A percentile compares a stretch with the other conserved stretches of the same genome.
These are phyloP conservation scores for Apophysomyces ossiformis DNA, from an alignment of 371 early-diverging fungal species.

Conservation along the genomic window DNA sequence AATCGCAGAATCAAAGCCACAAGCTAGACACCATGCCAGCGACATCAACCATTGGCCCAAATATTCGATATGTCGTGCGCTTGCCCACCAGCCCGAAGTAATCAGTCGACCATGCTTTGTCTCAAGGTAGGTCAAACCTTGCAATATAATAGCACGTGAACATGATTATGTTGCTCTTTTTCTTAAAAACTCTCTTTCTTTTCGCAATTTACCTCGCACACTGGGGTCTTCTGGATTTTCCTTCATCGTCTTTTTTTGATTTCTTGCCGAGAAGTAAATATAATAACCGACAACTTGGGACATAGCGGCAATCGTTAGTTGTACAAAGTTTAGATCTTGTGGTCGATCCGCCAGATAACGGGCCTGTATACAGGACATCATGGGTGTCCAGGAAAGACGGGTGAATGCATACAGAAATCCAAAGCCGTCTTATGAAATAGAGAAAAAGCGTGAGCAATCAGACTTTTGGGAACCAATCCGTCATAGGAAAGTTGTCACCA, in stretches of 20 bases:
- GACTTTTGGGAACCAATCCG: neutral
- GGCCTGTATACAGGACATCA: slow-evolving; percentile 88
- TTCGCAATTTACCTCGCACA: slow-evolving; percentile 53
- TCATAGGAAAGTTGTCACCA: neutral
- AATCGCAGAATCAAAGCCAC: slow-evolving; percentile 66
- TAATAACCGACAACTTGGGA: slow-evolving; percentile 73
- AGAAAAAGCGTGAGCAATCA: neutral
- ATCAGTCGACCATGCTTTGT: slow-evolving; percentile 83
- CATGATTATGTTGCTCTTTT: neutral
- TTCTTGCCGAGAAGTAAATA: slow-evolving; percentile 89
- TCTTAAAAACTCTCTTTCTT: neutral
- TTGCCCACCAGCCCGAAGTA: slow-evolving; percentile 93
- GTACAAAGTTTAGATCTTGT: slow-evolving; percentile 44
- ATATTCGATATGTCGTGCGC: slow-evolving; percentile 92
- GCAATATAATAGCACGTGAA: too few relatives aligned
- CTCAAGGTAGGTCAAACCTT: slow-evolving; percentile 79
- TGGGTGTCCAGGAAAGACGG: slow-evolving; percentile 90
- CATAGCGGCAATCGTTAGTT: slow-evolving; percentile 51
- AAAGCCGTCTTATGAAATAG: slow-evolving; percentile 79
- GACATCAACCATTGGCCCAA: slow-evolving; percentile 90
- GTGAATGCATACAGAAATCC: slow-evolving; percentile 93
- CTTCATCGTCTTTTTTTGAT: slow-evolving; percentile 87
- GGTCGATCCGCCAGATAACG: slow-evolving; percentile 82
- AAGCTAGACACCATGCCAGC: slow-evolving; percentile 84
- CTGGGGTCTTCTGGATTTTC: slow-evolving; percentile 71